Conservation (phyloP, 768 basidiomycete species). For the Tephrocybe sp. region DNA sequence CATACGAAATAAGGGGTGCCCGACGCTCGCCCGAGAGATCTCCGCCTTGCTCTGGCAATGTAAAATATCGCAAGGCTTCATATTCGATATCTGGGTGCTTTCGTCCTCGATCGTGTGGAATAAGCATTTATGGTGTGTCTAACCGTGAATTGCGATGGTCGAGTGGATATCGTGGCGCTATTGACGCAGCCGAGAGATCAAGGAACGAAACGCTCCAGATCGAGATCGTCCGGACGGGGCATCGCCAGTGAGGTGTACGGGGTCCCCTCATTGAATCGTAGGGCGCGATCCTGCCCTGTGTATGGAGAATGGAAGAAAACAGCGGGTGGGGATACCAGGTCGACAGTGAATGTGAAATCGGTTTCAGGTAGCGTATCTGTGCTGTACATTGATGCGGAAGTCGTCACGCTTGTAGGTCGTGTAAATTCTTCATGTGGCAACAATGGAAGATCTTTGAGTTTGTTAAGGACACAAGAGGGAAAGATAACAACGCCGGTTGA, state of each 20-base stretch:
- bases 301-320: neutral
- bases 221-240: conserved; percentile 8
- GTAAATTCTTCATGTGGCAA: neutral
- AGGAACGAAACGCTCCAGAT: conserved; percentile 8
- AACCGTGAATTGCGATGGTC: neutral
- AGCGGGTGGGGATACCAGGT: neutral
- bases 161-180: neutral
- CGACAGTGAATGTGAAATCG: neutral
- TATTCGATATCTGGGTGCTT: conserved; percentile 3
- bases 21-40: too few relatives aligned
- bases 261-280: conserved; percentile 2
- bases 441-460: conserved; percentile 4
- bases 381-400: conserved; percentile 14
- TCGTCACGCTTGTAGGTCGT: neutral
- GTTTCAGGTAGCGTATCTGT: conserved; percentile 5
- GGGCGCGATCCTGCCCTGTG: neutral
- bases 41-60: too few relatives aligned
- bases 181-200: neutral
- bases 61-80: too few relatives aligned
- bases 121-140: conserved; percentile 1
- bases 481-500: neutral
- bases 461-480: neutral
- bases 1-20: too few relatives aligned
- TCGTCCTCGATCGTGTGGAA: neutral
- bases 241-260: conserved; percentile 5